Base-by-base conservation (phyloP, 768 basidiomycete genomes). In the Lactarius psammicola region DNA sequence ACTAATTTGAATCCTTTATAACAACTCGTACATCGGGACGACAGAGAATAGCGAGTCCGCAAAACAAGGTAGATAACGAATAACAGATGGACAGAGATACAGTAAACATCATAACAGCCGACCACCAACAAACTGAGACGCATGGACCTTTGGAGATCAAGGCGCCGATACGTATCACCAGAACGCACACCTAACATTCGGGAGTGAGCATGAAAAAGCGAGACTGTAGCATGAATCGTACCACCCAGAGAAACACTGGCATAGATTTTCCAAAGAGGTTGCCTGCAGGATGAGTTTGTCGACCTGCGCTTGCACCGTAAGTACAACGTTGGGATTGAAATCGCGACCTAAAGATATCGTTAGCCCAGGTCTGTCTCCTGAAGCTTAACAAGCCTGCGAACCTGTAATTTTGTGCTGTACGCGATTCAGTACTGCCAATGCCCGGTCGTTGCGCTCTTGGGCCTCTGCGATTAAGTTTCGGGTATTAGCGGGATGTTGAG, bases 171-270 rank as follows among this genome's bases (percentile, higher is more conserved):
- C 23, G 59, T n/a, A 64, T 73, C 69, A 78, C 78, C 78, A 79
- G 75, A 78, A 79, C 7, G 77, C 76, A 75, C 80, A 81, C 80
- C 79, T 69, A 58, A 31, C 58, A 26, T 13, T 28, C 11, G 11
- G 1, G 53, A 13, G 40, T 62, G 54, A 70, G 67, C 56, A 51
- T 2, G 20, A 26, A 1, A 11, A 54, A n/a, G n/a, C 15, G 11
- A 18, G 11, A 46, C 3, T 3, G 36, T 28, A 26, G 36, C 10
- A 40, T 55, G 46, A 42, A 38, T 31, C 85, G 60, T 72, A 89
- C 95, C 94, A 96, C 75, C 95, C 95, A 67, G 94, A 92, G 80
- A 96, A 97, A 73, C 94, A 95, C 75, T 96, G 95, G 75, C 94
- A 97, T 2, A 98, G 85, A 75, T 98, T 97, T 76, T 98, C 95